These are phyloP conservation scores for Aschersonia sp. DNA, from an alignment of 2,329 filamentous ascomycete species.

Conservation along the genomic window DNA sequence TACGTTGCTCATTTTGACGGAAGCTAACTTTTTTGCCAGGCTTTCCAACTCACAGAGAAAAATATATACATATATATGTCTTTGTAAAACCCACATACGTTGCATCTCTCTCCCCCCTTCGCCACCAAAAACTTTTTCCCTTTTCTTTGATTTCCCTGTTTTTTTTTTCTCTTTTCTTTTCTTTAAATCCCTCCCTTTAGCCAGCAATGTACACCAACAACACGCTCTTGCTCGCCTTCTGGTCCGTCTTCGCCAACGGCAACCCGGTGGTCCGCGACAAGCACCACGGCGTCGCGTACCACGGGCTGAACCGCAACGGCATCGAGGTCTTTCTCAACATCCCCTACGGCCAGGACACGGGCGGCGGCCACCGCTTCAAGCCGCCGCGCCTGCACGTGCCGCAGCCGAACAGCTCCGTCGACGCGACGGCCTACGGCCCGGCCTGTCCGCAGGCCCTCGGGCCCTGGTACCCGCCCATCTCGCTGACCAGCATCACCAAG, in stretches of 20 bases:
- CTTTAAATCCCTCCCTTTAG: background rate
- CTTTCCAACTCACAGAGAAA: no score
- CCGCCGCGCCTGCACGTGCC: slow-evolving; percentile 22
- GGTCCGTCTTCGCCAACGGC: background rate
- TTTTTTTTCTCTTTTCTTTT: background rate
- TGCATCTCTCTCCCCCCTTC: no score
- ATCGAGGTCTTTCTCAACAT: slow-evolving; percentile 33
- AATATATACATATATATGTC: background rate
- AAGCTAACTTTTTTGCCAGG: no score
- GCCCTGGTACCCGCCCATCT: slow-evolving; percentile 12
- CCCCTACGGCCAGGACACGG: slow-evolving; percentile 29
- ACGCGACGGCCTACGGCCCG: slow-evolving; percentile 24
- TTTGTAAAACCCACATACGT: background rate
- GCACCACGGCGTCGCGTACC: slow-evolving; percentile 19
- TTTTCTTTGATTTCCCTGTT: background rate
- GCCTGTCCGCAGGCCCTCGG: slow-evolving; percentile 28
- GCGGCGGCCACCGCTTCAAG: slow-evolving; percentile 28
- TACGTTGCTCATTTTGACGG: no score
- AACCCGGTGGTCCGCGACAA: slow-evolving; percentile 7
- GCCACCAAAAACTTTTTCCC: no score
- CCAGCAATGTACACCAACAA: background rate
- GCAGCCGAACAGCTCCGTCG: slow-evolving; percentile 15
- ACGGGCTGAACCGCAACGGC: slow-evolving; percentile 25
- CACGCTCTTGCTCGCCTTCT: background rate
- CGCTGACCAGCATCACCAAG: slow-evolving; percentile 20